Evolutionary conservation across 2,329 filamentous ascomycete species (phyloP).

Genomic region (Fusarium sp.): DNA sequence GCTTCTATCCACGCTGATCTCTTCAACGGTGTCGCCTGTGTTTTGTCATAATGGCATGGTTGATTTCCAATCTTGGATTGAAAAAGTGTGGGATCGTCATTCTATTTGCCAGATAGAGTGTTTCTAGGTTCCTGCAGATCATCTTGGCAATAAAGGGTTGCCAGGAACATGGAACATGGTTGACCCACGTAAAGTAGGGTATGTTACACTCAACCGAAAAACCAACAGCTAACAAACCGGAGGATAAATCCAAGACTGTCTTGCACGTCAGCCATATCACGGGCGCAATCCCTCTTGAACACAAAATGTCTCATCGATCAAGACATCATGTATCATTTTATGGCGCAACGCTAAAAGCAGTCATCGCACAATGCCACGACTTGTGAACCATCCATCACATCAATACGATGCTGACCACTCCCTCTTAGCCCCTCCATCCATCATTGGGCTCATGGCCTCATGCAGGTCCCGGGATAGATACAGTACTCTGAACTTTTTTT

Average conservation of each 20-base stretch:
- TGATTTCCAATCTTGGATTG: not conserved
- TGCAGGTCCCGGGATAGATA: conserved; percentile 31
- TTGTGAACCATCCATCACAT: conserved; percentile 7
- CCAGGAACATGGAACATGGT: not conserved
- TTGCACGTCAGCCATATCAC: conserved; percentile 7
- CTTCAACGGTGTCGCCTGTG: not conserved
- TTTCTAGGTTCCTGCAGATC: conserved; percentile 37
- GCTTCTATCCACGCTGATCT: not conserved
- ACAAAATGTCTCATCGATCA: conserved; percentile 15
- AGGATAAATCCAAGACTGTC: conserved; percentile 24
- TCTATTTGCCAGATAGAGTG: not conserved
- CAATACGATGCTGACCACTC: conserved; percentile 18
- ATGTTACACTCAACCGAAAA: conserved; percentile 19
- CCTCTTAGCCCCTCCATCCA: conserved; percentile 1
- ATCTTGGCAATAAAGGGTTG: conserved; percentile 24
- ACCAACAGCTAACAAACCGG: conserved; percentile 6
- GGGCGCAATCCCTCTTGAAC: not conserved
- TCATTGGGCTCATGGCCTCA: conserved; percentile 10
- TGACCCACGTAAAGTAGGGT: conserved; percentile 1
- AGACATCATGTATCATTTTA: not conserved
- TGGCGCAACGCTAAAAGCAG: conserved; percentile 11
- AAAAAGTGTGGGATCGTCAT: conserved; percentile 10
- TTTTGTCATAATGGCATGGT: not conserved
- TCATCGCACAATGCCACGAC: conserved; percentile 5
- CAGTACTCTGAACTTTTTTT: not conserved